phyloP scores from a whole-genome alignment of 2,329 filamentous ascomycete species.

The Fusarium verrucosum region DNA sequence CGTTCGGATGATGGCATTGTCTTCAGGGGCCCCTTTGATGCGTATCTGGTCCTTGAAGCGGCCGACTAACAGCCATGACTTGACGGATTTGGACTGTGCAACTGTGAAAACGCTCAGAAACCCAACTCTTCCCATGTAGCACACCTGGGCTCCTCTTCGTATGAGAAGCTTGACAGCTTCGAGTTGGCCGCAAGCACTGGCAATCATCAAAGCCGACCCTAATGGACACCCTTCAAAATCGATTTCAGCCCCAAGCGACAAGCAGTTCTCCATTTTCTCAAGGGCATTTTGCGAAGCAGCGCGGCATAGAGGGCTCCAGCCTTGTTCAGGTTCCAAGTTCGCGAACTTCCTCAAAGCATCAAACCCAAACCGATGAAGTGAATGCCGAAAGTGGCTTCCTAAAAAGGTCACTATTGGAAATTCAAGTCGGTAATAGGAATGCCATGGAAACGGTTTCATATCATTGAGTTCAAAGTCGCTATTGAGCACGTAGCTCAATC shows the following conservation, averaged over 20 bases:
- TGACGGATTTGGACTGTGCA: neutral
- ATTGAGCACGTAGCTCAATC: no score
- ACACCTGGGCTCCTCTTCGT: neutral
- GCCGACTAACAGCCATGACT: neutral
- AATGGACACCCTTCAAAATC: neutral
- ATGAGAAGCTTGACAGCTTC: fast-evolving
- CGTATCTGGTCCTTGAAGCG: no score
- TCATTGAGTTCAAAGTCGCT: neutral
- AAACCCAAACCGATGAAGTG: neutral
- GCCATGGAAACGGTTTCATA: neutral
- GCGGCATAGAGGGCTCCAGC: neutral
- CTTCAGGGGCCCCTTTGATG: no score
- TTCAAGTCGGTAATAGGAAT: fast-evolving
- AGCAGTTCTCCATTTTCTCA: neutral
- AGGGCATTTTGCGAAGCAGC: neutral
- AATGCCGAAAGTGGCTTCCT: fast-evolving
- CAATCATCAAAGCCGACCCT: neutral
- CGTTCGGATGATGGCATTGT: no score
- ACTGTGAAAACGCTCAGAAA: neutral
- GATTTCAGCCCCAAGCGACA: neutral
- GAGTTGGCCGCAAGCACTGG: neutral
- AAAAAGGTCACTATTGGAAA: neutral
- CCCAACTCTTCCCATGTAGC: fast-evolving
- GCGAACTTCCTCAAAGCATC: fast-evolving
- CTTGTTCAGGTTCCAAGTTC: neutral